Evolutionary conservation across 116 monocot species (phyloP), one percentile per base, ranked within the genome.

Genomic region (Cymodocea nodosa): DNA sequence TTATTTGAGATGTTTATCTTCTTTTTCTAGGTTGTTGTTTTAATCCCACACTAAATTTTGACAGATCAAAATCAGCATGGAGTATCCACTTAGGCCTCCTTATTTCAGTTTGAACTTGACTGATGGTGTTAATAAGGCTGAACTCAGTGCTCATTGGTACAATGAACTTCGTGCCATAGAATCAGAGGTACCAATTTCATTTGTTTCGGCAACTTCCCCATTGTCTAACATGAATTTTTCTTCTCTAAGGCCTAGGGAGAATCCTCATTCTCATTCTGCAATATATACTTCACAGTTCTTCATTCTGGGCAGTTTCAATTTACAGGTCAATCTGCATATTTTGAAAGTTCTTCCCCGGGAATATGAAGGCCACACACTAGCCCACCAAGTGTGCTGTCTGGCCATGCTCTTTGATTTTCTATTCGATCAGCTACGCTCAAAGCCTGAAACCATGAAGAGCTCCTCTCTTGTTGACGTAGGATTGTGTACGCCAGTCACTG

Each of bases 161-260:
- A 98, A 92, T 75, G 89, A 89, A 57, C 89, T 98, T 68, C 84
- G 86, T 69, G 81, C 86, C 55, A 98, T 98, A 83, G 98, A 98
- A 79, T 82, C 88, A 40, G 89, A 98, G 89, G 98, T 98, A 80
- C 20, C n/a, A 18, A 17, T 17, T 17, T 54, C 36, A 17, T 35
- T 20, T n/a, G 14, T 61, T 35, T 61, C 25, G 36, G 36, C 44
- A 1, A 44, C 9, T 44, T 60, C 60, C 23, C 35, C 25, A 35
- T 16, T 35, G 35, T 13, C 4, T 60, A 35, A 35, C 14, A 14
- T 60, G 7, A 23, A 25, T 17, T 15, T 18, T 37, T 60, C 17
- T 6, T 35, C 60, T 30, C 30, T 30, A 30, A 30, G 30, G 1
- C n/a, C 17, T 61, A 12, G 12, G 44, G 44, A 44, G 44, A 44